Conservation (phyloP, 805 yeast genomes). For the Candida manassasensis region DNA sequence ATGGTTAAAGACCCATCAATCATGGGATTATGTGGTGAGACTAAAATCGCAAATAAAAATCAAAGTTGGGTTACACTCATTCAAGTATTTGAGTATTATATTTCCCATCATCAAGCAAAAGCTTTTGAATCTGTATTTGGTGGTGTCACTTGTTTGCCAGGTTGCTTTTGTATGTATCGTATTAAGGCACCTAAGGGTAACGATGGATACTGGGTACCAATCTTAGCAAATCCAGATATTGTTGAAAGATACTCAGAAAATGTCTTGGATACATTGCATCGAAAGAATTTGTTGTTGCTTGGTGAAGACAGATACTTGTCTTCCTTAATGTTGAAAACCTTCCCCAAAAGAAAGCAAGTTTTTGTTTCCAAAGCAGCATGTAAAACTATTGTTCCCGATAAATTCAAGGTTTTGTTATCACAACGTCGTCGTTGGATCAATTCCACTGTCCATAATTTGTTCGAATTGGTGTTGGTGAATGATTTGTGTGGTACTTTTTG, state of each 20-base stretch:
- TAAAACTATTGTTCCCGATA: conserved; percentile 85
- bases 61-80: conserved; percentile 88
- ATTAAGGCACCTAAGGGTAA: conserved; percentile 82
- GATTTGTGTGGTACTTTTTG: conserved; percentile 94
- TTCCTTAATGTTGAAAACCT: conserved; percentile 79
- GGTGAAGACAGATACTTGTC: conserved; percentile 90
- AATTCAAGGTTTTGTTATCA: conserved; percentile 71
- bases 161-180: conserved; percentile 90
- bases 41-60: conserved; percentile 79
- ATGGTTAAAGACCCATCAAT: conserved; percentile 81
- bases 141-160: conserved; percentile 92
- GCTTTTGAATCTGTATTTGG: conserved; percentile 95
- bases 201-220: conserved; percentile 81
- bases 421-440: conserved; percentile 97
- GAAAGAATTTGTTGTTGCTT: conserved; percentile 74
- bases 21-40: conserved; percentile 95
- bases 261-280: conserved; percentile 76
- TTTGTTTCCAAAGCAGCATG: conserved; percentile 90
- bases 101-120: conserved; percentile 90
- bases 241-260: conserved; percentile 89
- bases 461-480: conserved; percentile 78
- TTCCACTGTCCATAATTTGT: conserved; percentile 86
- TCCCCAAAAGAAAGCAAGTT: conserved; percentile 83
- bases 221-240: conserved; percentile 86
- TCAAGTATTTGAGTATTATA: conserved; percentile 90